Base-by-base conservation (phyloP, 176 grass and related monocot genomes). In the Aegilops tauschii region DNA sequence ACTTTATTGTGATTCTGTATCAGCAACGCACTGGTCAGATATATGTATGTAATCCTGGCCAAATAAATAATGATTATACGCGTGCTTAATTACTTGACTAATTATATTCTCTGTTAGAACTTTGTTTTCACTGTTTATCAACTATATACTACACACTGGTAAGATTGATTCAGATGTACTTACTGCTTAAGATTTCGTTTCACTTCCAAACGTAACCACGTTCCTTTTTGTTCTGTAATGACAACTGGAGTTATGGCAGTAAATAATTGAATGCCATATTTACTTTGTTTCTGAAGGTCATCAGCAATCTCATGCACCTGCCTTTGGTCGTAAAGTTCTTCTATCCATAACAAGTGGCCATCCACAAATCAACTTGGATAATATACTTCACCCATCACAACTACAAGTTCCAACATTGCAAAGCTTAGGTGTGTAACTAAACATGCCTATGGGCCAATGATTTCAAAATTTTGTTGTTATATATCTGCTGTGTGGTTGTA, bases 251-350 rank as follows among this genome's bases (percentile, higher is more conserved):
- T 59, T 61, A 44, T 73, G 50, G 5, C 50, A 54, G 50, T 54
- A 18, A 18, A 54, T 54, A 54, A 18, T 17, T 54, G 50, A 54
- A 65, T 42, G 9, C 78, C 87, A 31, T 89, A 32, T 69, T 86
- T 80, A 76, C 47, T 54, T 85, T 85, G 34, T 82, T 82, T 73
- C 80, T 65, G 28, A 92, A 90, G 88, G 84, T 85, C 84, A 67
- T 36, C 88, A 81, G 62, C 80, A 93, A 70, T 85, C 82, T 69
- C 80, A 82, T 74, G 40, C 56, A 66, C 86, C 86, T 86, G 35
- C 73, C 65, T 77, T 91, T 77, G 66, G 71, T 84, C 84, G 86
- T 59, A 91, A 90, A 91, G 61, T 78, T 64, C 80, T 96, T 79
- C 71, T 88, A 63, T 87, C 77, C 39, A 45, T 72, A 80, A 73